Evolutionary conservation across 169 alveolate genomes (phyloP), one percentile per base, ranked within the genome.

Genomic region (Babesia microti): DNA sequence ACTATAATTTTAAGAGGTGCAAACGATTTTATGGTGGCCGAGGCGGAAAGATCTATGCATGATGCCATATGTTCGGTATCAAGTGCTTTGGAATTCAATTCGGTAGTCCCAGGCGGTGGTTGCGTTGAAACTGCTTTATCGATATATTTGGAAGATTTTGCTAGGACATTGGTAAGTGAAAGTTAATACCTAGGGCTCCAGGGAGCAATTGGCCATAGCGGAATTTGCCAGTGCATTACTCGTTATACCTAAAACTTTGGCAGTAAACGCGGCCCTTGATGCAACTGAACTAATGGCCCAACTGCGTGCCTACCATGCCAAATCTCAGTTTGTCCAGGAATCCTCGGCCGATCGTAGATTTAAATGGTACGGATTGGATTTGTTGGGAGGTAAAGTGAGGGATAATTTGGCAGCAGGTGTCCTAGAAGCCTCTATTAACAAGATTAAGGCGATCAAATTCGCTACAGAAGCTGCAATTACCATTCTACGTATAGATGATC

Each of bases 391-490:
- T 26, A 91, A 87, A 46, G 89, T 93, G 12, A 86, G 97, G 41
- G 88, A 92, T 67, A 90, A 90, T 69, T 54, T 89, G 35, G 72
- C 76, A 40, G 95, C 90, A 17, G 98, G 98, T 32, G 97, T 95
- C 14, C 75, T 92, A 24, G 99, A 95, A 54, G 97, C 98, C 11
- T 84, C 95, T 29, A 65, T 92, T 39, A 81, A 93, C 53, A 95
- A 93, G 60, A 81, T 90, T 14, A 93, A 95, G 59, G 71, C 91
- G 11, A 57, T 89, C 36, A 85, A 88, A 68, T 92, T 93, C 72
- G 99, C 99, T 0, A 96, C 98, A 26, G 99, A 96, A 60, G 99
- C 99, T 2, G 98, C 99, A 7, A 86, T 93, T 37, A 90, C 98
- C 2, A 91, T 96, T 35, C 86, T 96, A 42, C 79, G 99, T 37